A percentile compares a stretch with the other conserved stretches of the same genome.
Evolutionary conservation across 805 yeast species (phyloP).

Genomic region (Candida khao-thaluensis): DNA sequence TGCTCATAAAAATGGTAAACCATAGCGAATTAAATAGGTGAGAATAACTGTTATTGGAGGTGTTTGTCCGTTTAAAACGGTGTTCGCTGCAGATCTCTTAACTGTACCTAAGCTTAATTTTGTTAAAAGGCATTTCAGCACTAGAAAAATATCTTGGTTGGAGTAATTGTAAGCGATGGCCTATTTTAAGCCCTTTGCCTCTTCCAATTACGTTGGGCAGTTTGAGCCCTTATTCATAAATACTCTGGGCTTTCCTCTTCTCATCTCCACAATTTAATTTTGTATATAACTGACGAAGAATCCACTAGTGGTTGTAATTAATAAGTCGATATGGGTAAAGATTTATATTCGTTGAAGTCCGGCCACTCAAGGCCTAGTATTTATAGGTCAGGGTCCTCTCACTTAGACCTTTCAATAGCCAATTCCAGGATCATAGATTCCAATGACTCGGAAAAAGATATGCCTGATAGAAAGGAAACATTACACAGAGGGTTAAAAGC

Average conservation of each 20-base stretch:
- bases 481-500: constrained; percentile 34
- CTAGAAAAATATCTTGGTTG: too few species aligned
- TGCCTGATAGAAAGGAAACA: constrained; percentile 3
- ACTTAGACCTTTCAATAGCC: constrained; percentile 27
- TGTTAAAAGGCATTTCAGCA: too few species aligned
- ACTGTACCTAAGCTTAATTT: too few species aligned
- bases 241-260: not conserved
- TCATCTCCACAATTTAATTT: constrained; percentile 2
- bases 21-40: too few species aligned
- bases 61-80: too few species aligned
- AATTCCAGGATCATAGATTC: constrained; percentile 25
- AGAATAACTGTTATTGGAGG: too few species aligned
- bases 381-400: constrained; percentile 25
- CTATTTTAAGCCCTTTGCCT: not conserved
- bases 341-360: constrained; percentile 17
- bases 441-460: constrained; percentile 15
- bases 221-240: not conserved
- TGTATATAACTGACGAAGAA: not conserved
- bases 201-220: too few species aligned
- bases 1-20: too few species aligned
- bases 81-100: too few species aligned
- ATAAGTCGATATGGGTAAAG: constrained; percentile 2
- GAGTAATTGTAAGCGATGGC: not conserved
- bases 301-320: not conserved
- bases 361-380: constrained; percentile 22